Percentiles rank a stretch among this genome's conserved stretches.
Conservation (phyloP, 345 rosid genomes). For the Jatropha curcas region DNA sequence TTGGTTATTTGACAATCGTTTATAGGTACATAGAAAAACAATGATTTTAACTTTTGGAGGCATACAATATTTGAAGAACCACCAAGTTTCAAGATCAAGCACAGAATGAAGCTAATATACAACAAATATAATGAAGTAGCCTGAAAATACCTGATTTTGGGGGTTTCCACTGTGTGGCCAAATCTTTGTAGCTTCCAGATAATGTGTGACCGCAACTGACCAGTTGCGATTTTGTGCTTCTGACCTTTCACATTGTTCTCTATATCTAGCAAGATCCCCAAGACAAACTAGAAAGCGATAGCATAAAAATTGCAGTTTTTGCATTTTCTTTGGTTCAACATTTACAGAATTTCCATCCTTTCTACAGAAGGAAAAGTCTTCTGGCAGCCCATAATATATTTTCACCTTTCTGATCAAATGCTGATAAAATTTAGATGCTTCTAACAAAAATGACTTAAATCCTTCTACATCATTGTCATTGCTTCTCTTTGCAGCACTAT, state of each 20-base stretch:
- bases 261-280: conserved; percentile 90
- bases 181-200: conserved; percentile 68
- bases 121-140: background rate
- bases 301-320: conserved; percentile 60
- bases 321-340: conserved; percentile 40
- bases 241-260: conserved; percentile 57
- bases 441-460: conserved; percentile 58
- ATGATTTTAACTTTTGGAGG: background rate
- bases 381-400: conserved; percentile 43
- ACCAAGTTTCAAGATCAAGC: background rate
- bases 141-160: conserved; percentile 70
- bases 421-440: conserved; percentile 61
- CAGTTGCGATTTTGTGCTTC: conserved; percentile 51
- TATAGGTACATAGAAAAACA: background rate
- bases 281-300: conserved; percentile 88
- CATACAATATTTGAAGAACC: background rate
- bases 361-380: conserved; percentile 39
- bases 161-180: conserved; percentile 94
- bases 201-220: conserved; percentile 76
- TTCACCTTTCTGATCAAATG: conserved; percentile 46
- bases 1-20: too few relatives aligned
- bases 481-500: conserved; percentile 26
- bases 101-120: background rate
- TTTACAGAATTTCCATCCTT: conserved; percentile 23
- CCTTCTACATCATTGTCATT: conserved; percentile 42